These are phyloP conservation scores for Aspergillus niger DNA, from an alignment of 2,329 filamentous ascomycete species.

Conservation along the genomic window DNA sequence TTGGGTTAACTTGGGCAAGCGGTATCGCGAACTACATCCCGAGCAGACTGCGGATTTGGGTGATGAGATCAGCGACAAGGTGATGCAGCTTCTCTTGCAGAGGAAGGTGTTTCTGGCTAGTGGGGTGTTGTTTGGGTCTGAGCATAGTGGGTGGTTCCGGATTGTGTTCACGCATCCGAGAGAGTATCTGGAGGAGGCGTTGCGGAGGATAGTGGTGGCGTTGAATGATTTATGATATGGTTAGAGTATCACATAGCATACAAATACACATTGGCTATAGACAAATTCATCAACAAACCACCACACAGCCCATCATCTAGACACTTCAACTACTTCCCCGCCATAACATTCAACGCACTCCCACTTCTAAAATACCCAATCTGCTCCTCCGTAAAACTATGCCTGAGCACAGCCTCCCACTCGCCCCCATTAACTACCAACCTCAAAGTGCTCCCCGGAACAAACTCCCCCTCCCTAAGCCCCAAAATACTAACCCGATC, in stretches of 20 bases:
- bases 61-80: slow-evolving; percentile 25
- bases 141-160: slow-evolving; percentile 48
- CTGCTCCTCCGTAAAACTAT: not conserved
- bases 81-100: slow-evolving; percentile 41
- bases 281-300: not conserved
- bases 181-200: not conserved
- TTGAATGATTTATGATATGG: not conserved
- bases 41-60: slow-evolving; percentile 2
- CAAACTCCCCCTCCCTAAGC: not conserved
- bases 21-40: slow-evolving; percentile 27
- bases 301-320: too few species aligned
- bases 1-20: slow-evolving; percentile 53
- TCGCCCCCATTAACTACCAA: not conserved
- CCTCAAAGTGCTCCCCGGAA: not conserved
- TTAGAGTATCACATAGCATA: too few species aligned
- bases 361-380: not conserved
- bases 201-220: not conserved
- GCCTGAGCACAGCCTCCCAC: not conserved
- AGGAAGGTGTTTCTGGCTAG: slow-evolving; percentile 41
- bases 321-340: not conserved
- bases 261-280: too few species aligned
- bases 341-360: slow-evolving; percentile 5
- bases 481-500: slow-evolving; percentile 1
- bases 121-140: slow-evolving; percentile 40
- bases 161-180: slow-evolving; percentile 34